These are phyloP conservation scores for Ceratocystis cacaofunesta DNA, from an alignment of 2,329 filamentous ascomycete genomes.

Conservation along the genomic window DNA sequence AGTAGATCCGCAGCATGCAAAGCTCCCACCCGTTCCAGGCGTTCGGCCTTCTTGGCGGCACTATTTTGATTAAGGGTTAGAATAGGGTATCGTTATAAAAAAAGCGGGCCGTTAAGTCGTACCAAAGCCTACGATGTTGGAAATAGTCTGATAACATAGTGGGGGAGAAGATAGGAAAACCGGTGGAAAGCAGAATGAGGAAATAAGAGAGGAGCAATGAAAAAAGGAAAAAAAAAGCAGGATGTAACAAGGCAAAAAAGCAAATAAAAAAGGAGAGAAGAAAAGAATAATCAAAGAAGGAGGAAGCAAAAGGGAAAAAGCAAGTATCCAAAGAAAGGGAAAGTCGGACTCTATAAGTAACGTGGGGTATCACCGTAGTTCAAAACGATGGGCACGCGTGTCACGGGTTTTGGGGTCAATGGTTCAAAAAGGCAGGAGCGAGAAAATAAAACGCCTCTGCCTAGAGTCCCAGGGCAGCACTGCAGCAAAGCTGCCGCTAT, in stretches of 20 bases:
- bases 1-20: constrained; percentile 48
- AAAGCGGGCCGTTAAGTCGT: constrained; percentile 16
- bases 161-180: not conserved
- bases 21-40: constrained; percentile 50
- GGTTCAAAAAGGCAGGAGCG: not conserved
- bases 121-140: constrained; percentile 24
- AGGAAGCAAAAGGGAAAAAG: not conserved
- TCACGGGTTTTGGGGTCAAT: not conserved
- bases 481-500: no score
- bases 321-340: not conserved
- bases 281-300: not conserved
- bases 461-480: no score
- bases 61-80: not conserved
- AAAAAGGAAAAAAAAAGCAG: not conserved
- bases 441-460: not conserved
- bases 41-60: constrained; percentile 59
- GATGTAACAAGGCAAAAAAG: not conserved
- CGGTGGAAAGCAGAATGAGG: not conserved
- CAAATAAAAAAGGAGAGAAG: not conserved
- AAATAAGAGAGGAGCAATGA: not conserved
- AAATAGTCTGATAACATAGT: constrained; percentile 14
- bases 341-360: not conserved
- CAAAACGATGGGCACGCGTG: not conserved
- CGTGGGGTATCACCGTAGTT: not conserved
- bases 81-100: not conserved